A percentile compares a stretch with the other conserved stretches of the same genome.
Conservation (phyloP, 2,329 filamentous ascomycete genomes). For the Fusarium napiforme region DNA sequence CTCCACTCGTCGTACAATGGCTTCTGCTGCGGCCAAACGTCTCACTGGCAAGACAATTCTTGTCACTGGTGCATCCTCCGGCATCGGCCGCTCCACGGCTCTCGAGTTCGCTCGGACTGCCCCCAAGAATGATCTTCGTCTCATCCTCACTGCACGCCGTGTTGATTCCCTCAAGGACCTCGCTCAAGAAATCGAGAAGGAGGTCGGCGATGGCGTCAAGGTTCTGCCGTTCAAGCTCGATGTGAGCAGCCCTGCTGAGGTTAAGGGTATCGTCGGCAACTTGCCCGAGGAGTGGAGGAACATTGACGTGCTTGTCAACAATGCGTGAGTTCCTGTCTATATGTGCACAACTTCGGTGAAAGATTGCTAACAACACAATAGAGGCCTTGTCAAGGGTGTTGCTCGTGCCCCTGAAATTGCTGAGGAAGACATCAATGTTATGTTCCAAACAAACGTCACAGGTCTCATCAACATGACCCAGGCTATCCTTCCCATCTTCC, state of each 20-base stretch:
- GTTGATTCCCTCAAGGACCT: conserved; percentile 81
- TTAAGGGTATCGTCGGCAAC: conserved; percentile 75
- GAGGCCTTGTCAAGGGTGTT: conserved; percentile 88
- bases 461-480: conserved; percentile 98
- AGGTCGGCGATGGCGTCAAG: conserved; percentile 83
- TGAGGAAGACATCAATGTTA: conserved; percentile 82
- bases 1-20: conserved; percentile 53
- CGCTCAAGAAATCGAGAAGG: conserved; percentile 77
- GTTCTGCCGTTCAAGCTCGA: conserved; percentile 87
- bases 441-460: conserved; percentile 94
- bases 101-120: conserved; percentile 91
- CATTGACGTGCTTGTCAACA: conserved; percentile 93
- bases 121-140: conserved; percentile 78
- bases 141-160: conserved; percentile 90
- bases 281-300: conserved; percentile 85
- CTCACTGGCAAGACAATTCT: conserved; percentile 93
- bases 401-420: conserved; percentile 86
- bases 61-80: conserved; percentile 91
- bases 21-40: conserved; percentile 77
- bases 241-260: conserved; percentile 81
- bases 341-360: neutral
- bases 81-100: conserved; percentile 86
- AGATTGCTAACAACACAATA: conserved; percentile 49
- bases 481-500: conserved; percentile 84
- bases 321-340: conserved; percentile 74